A percentile compares a stretch with the other conserved stretches of the same genome.
phyloP scores from a whole-genome alignment of 2,329 filamentous ascomycete genomes.

The Fusarium sp. region DNA sequence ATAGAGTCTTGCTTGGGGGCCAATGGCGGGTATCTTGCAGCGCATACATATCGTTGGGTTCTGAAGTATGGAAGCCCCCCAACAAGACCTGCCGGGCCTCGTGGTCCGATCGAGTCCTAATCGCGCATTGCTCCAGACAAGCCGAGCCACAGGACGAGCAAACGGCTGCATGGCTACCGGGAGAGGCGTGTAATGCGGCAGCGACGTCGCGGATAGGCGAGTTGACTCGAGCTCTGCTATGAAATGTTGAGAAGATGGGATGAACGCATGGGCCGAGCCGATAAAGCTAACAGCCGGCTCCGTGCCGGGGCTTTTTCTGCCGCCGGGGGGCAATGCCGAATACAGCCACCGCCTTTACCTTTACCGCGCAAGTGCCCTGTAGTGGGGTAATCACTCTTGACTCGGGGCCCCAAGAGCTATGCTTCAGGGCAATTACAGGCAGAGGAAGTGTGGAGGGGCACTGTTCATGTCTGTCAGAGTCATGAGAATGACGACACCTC shows the following conservation, averaged over 20 bases:
- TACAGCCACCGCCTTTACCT: constrained; percentile 44
- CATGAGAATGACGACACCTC: constrained; percentile 42
- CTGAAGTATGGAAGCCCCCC: constrained; percentile 25
- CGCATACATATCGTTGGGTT: constrained; percentile 40
- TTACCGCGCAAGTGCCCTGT: constrained; percentile 13
- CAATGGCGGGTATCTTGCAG: constrained; percentile 45
- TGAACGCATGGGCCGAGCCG: constrained; percentile 46
- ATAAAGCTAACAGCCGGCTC: constrained; percentile 40
- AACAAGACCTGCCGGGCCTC: constrained; percentile 39
- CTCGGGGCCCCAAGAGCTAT: constrained; percentile 17
- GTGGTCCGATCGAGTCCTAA: constrained; percentile 45
- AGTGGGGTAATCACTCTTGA: constrained; percentile 10
- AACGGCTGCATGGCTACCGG: constrained; percentile 54
- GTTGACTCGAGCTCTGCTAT: constrained; percentile 22
- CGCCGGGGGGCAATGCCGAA: constrained; percentile 21
- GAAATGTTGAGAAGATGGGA: constrained; percentile 41
- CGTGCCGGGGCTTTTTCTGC: constrained; percentile 48
- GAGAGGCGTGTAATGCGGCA: constrained; percentile 25
- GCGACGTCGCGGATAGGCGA: constrained; percentile 30
- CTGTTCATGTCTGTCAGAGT: constrained; percentile 23
- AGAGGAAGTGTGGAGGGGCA: constrained; percentile 40
- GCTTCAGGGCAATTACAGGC: constrained; percentile 20
- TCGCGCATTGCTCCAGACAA: constrained; percentile 50
- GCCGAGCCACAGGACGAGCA: constrained; percentile 51
- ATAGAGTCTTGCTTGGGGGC: constrained; percentile 42